Evolutionary conservation across 371 early-diverging fungal species (phyloP).

Genomic region (Lichtheimia ornata): DNA sequence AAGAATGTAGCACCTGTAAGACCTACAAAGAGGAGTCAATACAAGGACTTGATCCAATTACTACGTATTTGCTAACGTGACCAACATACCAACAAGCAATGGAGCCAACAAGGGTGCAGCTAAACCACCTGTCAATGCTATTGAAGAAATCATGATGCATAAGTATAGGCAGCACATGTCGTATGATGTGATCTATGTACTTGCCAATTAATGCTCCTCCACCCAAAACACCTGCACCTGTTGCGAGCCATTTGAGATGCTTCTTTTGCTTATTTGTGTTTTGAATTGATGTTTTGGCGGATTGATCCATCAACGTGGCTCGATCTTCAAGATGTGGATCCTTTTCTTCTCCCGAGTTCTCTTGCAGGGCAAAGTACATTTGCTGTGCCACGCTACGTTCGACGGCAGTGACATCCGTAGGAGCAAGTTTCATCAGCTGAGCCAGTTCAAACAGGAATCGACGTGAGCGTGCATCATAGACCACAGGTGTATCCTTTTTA

Average conservation of each 20-base stretch:
- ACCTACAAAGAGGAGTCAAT: constrained; percentile 16
- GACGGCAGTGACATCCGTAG: constrained; percentile 32
- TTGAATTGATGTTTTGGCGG: constrained; percentile 49
- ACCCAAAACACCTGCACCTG: constrained; percentile 59
- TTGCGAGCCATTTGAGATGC: constrained; percentile 58
- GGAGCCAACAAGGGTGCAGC: constrained; percentile 69
- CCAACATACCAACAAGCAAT: constrained; percentile 37
- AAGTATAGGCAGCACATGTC: not conserved
- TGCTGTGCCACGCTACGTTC: constrained; percentile 48
- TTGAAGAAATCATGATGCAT: not conserved
- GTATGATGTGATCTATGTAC: not conserved
- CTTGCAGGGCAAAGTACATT: constrained; percentile 44
- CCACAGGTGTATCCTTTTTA: constrained; percentile 12
- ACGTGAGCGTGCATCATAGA: constrained; percentile 47
- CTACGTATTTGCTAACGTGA: not conserved
- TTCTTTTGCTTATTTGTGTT: constrained; percentile 54
- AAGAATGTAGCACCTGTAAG: constrained; percentile 62
- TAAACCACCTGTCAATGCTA: constrained; percentile 65
- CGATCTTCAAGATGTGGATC: constrained; percentile 14
- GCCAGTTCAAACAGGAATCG: constrained; percentile 34
- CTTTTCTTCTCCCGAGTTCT: constrained; percentile 14
- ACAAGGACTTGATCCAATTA: not conserved
- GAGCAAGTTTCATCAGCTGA: constrained; percentile 15
- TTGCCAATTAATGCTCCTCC: constrained; percentile 68
- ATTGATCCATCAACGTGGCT: constrained; percentile 26